These are phyloP conservation scores for Phytophthora hybrid DNA, from an alignment of 352 stramenopile species.

Conservation along the genomic window DNA sequence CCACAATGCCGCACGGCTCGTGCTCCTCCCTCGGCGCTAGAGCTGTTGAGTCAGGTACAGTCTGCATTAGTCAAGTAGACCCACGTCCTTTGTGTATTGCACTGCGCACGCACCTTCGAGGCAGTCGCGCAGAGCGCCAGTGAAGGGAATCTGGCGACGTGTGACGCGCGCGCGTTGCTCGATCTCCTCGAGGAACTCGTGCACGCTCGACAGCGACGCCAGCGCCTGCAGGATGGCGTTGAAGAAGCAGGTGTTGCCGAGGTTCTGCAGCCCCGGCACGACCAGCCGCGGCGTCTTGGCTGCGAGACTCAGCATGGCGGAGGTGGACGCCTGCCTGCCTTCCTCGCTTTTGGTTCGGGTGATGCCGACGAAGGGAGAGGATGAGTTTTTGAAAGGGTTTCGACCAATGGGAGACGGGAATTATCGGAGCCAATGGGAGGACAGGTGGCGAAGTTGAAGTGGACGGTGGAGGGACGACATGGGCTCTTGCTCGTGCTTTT, in stretches of 20 bases:
- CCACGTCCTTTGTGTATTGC: no score
- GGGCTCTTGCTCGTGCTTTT: not conserved
- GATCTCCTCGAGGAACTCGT: conserved; percentile 75
- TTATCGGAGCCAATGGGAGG: conserved; percentile 30
- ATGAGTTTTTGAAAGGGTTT: conserved; percentile 23
- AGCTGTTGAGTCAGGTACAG: conserved; percentile 19
- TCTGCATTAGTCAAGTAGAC: no score
- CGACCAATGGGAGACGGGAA: conserved; percentile 10
- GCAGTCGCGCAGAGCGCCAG: conserved; percentile 67
- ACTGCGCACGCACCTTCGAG: conserved; percentile 46
- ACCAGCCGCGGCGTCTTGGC: conserved; percentile 33
- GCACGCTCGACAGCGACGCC: conserved; percentile 72
- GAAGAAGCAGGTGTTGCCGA: conserved; percentile 93
- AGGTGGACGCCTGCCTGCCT: not conserved
- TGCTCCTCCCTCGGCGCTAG: conserved; percentile 43
- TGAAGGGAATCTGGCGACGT: conserved; percentile 59
- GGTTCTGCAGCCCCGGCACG: conserved; percentile 86
- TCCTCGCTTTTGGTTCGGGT: conserved; percentile 27
- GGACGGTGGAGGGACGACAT: not conserved
- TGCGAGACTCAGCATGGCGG: conserved; percentile 27
- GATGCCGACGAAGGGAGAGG: conserved; percentile 16
- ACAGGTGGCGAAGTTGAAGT: not conserved
- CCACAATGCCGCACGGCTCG: conserved; percentile 47
- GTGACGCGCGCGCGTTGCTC: conserved; percentile 51
- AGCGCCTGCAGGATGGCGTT: conserved; percentile 91